phyloP scores from a whole-genome alignment of 768 basidiomycete species.

The Tricholoma furcatifolium region DNA sequence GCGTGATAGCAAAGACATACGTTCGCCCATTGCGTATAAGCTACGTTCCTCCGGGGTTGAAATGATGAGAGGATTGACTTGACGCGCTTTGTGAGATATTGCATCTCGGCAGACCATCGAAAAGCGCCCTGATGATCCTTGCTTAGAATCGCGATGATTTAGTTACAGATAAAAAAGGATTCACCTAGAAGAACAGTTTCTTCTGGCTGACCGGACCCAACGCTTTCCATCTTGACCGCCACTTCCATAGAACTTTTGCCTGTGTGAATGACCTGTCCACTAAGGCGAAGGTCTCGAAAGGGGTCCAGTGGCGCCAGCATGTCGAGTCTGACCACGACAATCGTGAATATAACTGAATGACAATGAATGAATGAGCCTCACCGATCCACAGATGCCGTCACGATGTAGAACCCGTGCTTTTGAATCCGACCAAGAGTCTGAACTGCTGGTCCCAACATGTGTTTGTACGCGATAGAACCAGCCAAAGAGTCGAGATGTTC shows the following conservation, averaged over 20 bases:
- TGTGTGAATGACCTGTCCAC: slow-evolving; percentile 80
- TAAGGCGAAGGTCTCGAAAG: slow-evolving; percentile 65
- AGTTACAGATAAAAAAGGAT: background rate
- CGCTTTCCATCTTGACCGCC: slow-evolving; percentile 80
- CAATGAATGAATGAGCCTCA: slow-evolving; percentile 18
- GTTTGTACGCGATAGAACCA: slow-evolving; percentile 82
- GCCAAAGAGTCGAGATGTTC: slow-evolving; percentile 85
- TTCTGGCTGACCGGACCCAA: slow-evolving; percentile 44
- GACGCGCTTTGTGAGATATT: slow-evolving; percentile 56
- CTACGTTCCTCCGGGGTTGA: slow-evolving; percentile 61
- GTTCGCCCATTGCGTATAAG: slow-evolving; percentile 66
- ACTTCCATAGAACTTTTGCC: slow-evolving; percentile 82
- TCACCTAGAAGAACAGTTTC: slow-evolving; percentile 69
- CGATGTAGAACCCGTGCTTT: slow-evolving; percentile 74
- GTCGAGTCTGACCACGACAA: slow-evolving; percentile 47
- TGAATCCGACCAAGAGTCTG: slow-evolving; percentile 52
- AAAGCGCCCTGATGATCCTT: slow-evolving; percentile 64
- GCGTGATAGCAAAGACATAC: slow-evolving; percentile 34
- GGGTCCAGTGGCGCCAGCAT: slow-evolving; percentile 62
- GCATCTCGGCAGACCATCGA: slow-evolving; percentile 86
- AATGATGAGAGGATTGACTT: slow-evolving; percentile 62
- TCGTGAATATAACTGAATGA: background rate
- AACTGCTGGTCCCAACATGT: slow-evolving; percentile 69
- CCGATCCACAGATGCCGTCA: slow-evolving; percentile 84
- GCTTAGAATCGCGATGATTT: background rate